phyloP scores from a whole-genome alignment of 1,284 basidiomycete species.

The Malassezia globosa region DNA sequence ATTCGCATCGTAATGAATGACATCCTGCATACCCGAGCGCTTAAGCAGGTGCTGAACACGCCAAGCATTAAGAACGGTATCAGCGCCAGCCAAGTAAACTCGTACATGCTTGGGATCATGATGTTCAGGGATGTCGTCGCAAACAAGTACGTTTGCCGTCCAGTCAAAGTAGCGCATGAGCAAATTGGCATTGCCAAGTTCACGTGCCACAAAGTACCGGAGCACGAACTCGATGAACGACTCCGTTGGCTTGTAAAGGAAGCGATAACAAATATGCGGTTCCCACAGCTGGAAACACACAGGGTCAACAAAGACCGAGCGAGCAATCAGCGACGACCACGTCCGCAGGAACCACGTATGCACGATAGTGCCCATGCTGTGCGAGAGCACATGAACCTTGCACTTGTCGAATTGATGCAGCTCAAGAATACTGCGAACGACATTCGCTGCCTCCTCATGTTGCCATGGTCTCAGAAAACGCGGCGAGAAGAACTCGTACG shows the following conservation, averaged over 20 bases:
- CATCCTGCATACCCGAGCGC: constrained; percentile 6
- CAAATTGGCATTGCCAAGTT: constrained; percentile 32
- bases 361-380: constrained; percentile 41
- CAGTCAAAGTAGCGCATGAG: constrained; percentile 39
- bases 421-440: constrained; percentile 24
- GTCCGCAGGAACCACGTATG: constrained; percentile 33
- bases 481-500: constrained; percentile 30
- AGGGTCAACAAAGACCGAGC: constrained; percentile 40
- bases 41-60: neutral
- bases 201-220: constrained; percentile 38
- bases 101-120: constrained; percentile 1
- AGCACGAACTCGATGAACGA: constrained; percentile 33
- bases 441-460: constrained; percentile 26
- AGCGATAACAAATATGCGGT: constrained; percentile 33
- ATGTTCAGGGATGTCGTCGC: constrained; percentile 20
- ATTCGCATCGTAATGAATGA: neutral
- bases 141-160: constrained; percentile 36
- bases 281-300: constrained; percentile 42
- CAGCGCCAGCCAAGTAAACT: constrained; percentile 11
- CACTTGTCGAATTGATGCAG: constrained; percentile 17
- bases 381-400: constrained; percentile 34
- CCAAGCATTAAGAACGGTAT: constrained; percentile 14
- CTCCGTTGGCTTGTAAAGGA: constrained; percentile 30
- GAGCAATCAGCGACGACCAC: constrained; percentile 16
- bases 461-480: constrained; percentile 30